Percentiles rank a stretch among this genome's conserved stretches.
Conservation (phyloP, 352 stramenopile species). For the Phytophthora kernoviae region DNA sequence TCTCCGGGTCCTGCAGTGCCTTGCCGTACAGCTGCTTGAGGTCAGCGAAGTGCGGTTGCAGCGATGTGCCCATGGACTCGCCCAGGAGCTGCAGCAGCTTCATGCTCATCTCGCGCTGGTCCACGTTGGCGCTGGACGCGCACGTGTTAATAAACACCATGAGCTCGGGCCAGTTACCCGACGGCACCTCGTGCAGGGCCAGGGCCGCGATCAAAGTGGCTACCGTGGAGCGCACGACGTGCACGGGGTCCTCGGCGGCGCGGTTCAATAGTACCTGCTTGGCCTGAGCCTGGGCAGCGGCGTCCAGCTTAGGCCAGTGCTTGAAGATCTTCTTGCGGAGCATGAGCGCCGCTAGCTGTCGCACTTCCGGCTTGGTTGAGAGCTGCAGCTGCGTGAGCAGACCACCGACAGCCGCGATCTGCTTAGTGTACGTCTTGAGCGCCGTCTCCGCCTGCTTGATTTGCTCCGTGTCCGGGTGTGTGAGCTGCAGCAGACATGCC, state of each 20-base stretch:
- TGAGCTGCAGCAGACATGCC: slow-evolving; percentile 90
- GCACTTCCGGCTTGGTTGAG: slow-evolving; percentile 80
- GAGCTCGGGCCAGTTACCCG: slow-evolving; percentile 91
- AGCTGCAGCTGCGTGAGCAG: slow-evolving; percentile 91
- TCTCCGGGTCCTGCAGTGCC: slow-evolving; percentile 79
- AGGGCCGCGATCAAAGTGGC: slow-evolving; percentile 83
- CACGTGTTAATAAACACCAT: slow-evolving; percentile 94
- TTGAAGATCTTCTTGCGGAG: slow-evolving; percentile 95
- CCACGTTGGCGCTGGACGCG: slow-evolving; percentile 74
- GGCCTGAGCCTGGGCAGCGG: slow-evolving; percentile 67
- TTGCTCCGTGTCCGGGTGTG: slow-evolving; percentile 93
- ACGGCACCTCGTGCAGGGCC: slow-evolving; percentile 76
- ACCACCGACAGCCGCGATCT: slow-evolving; percentile 81
- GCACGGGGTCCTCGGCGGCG: slow-evolving; percentile 85
- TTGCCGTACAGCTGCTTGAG: slow-evolving; percentile 80
- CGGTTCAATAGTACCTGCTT: slow-evolving; percentile 90
- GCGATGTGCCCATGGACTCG: slow-evolving; percentile 89
- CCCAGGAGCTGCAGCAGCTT: slow-evolving; percentile 94
- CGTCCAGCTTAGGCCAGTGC: slow-evolving; percentile 93
- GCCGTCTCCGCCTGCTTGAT: slow-evolving; percentile 95
- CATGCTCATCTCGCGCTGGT: slow-evolving; percentile 93
- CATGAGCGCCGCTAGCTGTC: slow-evolving; percentile 93
- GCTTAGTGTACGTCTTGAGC: slow-evolving; percentile 94
- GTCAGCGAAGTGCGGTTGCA: slow-evolving; percentile 84
- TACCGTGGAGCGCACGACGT: slow-evolving; percentile 88